Conservation (phyloP, 495 filamentous ascomycete species). For the Venustampulla echinocandica region DNA sequence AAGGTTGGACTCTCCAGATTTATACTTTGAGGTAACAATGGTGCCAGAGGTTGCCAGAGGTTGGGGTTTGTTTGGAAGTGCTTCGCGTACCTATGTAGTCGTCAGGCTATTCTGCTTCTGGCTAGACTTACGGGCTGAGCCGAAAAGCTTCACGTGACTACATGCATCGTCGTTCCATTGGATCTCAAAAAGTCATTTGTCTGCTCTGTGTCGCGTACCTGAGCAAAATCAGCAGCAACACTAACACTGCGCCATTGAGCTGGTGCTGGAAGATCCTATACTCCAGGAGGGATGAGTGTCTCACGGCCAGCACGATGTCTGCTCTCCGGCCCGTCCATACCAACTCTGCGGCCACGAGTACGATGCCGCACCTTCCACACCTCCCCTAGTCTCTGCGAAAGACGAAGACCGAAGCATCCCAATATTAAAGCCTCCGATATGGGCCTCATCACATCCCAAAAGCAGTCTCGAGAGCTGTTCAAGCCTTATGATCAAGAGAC, state of each 20-base stretch:
- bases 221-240: conserved; percentile 1
- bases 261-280: conserved; percentile 3
- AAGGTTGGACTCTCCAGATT: too few relatives aligned
- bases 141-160: too few relatives aligned
- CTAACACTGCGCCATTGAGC: conserved; percentile 16
- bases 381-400: conserved; percentile 28
- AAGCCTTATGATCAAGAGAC: conserved; percentile 61
- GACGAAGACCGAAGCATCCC: conserved; percentile 28
- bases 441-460: conserved; percentile 19
- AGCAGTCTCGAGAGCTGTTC: conserved; percentile 37
- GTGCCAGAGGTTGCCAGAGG: too few relatives aligned
- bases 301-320: conserved; percentile 50
- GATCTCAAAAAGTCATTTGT: too few relatives aligned
- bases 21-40: too few relatives aligned
- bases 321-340: conserved; percentile 42
- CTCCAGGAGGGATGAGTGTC: conserved; percentile 42
- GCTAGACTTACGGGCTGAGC: too few relatives aligned
- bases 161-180: too few relatives aligned
- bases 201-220: too few relatives aligned
- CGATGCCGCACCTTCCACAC: conserved; percentile 45
- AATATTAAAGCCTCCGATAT: conserved; percentile 27
- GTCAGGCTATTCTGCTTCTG: too few relatives aligned
- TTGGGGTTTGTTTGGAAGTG: too few relatives aligned
- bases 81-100: too few relatives aligned
- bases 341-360: conserved; percentile 34